phyloP scores from a whole-genome alignment of 1,284 basidiomycete species.

The Ustilago loliicola region DNA sequence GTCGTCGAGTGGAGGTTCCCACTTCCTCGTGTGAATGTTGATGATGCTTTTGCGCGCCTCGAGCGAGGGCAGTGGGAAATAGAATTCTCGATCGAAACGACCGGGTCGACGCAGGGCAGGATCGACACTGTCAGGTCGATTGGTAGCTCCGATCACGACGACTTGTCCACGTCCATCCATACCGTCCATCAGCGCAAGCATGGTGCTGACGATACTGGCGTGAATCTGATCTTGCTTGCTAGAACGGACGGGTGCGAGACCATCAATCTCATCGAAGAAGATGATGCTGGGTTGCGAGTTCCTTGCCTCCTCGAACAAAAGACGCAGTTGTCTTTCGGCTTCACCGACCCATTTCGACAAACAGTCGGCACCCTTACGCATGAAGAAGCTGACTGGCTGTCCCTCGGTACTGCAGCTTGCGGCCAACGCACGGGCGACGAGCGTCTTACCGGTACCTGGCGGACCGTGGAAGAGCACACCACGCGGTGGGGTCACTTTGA shows the following conservation, averaged over 20 bases:
- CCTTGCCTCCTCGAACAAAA: slow-evolving; percentile 96
- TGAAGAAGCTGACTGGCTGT: slow-evolving; percentile 95
- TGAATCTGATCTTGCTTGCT: slow-evolving; percentile 99
- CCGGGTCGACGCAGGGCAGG: slow-evolving; percentile 94
- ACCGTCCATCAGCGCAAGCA: slow-evolving; percentile 98
- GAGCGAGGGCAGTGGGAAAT: slow-evolving; percentile 89
- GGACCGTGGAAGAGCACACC: slow-evolving; percentile 87
- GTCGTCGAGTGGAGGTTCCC: slow-evolving; percentile 84
- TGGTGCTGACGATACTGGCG: slow-evolving; percentile 94
- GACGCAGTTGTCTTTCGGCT: slow-evolving; percentile 92
- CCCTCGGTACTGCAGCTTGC: slow-evolving; percentile 91
- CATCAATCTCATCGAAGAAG: slow-evolving; percentile 99
- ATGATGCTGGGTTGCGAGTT: slow-evolving; percentile 94
- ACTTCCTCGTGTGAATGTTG: slow-evolving; percentile 89
- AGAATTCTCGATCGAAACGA: slow-evolving; percentile 97
- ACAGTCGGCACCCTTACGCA: slow-evolving; percentile 99
- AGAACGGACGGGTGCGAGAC: slow-evolving; percentile 94
- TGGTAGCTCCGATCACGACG: slow-evolving; percentile 98
- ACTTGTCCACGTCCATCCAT: slow-evolving; percentile 98
- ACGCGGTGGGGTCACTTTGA: slow-evolving; percentile 93
- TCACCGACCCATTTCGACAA: slow-evolving; percentile 99
- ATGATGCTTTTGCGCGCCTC: slow-evolving; percentile 90
- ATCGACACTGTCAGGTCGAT: slow-evolving; percentile 95
- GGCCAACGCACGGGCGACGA: slow-evolving; percentile 86
- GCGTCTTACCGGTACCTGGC: slow-evolving; percentile 70